Base-by-base conservation (phyloP, 2,329 filamentous ascomycete genomes). In the Phialophora macrospora region DNA sequence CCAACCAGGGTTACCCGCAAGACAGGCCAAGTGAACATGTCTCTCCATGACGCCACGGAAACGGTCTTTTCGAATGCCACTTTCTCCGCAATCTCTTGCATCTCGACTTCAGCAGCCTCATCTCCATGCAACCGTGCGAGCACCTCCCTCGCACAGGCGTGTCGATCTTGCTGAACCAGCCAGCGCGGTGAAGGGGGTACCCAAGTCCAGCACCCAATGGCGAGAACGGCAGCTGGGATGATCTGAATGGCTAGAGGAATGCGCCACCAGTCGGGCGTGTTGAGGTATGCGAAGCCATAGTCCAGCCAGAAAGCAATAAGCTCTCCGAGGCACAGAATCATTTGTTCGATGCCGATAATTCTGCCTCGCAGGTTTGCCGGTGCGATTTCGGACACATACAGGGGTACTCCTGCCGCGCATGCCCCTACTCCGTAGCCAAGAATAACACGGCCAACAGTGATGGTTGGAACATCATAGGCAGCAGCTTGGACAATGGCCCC, bases 11-110 rank as follows among this genome's bases (percentile, higher is more conserved):
- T 34, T 34, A 34, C 32, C 3, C 32, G 32, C 55, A 81, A 24
- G 46, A 55, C 30, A 6, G 55, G 55, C 62, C 41, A 55, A 7
- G 55, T 30, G 30, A 60, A 64, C 44, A 64, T 64, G 22, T 59
- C 55, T 22, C 22, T 60, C 62, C 62, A 64, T 5, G 30, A 22
- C 14, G 55, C 44, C 22, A 60, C 38, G 11, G 62, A 32, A 26
- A 86, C 79, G 1, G 80, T 78, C 60, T 83, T 84, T 72, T 88
- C 85, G 0, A 86, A 72, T 12, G 71, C 67, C 63, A 81, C 76
- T 44, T 75, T 75, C 51, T 79, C 75, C 48, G 75, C 70, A 34
- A 82, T 82, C 60, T 81, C 76, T 26, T 70, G 70, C 67, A 79
- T 77, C 64, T 82, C 80, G 3, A 75, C 70, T 17, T 81, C 77